These are phyloP conservation scores for Sclerotinia glacialis DNA, from an alignment of 2,329 filamentous ascomycete genomes.

Conservation along the genomic window DNA sequence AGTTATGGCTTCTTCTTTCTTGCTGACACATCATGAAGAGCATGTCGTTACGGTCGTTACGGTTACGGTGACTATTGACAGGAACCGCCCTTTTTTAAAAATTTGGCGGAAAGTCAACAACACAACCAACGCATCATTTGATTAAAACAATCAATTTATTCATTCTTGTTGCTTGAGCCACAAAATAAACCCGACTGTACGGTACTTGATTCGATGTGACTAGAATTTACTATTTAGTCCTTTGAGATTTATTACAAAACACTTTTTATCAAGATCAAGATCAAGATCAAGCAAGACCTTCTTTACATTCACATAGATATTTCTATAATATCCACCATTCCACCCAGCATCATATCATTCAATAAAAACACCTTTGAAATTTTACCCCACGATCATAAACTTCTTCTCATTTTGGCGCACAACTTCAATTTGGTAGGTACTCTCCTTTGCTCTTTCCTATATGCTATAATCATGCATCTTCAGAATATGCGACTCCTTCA, in stretches of 20 bases:
- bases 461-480: background rate
- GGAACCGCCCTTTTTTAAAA: background rate
- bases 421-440: constrained; percentile 17
- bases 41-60: constrained; percentile 17
- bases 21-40: background rate
- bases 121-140: constrained; percentile 8
- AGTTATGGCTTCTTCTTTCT: no score
- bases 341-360: background rate
- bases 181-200: background rate
- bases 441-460: constrained; percentile 16
- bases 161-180: constrained; percentile 13
- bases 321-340: background rate
- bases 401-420: constrained; percentile 14
- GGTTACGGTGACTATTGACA: constrained; percentile 6
- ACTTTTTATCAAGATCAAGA: background rate
- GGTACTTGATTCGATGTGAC: background rate
- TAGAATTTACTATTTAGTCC: background rate
- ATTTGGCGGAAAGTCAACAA: constrained; percentile 18
- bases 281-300: no score
- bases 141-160: no score
- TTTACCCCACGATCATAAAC: constrained; percentile 21
- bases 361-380: background rate
- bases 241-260: background rate
- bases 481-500: constrained; percentile 18
- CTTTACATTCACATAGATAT: background rate